phyloP scores from a whole-genome alignment of 2,329 filamentous ascomycete genomes.

The Lasiodiplodia theobromae region DNA sequence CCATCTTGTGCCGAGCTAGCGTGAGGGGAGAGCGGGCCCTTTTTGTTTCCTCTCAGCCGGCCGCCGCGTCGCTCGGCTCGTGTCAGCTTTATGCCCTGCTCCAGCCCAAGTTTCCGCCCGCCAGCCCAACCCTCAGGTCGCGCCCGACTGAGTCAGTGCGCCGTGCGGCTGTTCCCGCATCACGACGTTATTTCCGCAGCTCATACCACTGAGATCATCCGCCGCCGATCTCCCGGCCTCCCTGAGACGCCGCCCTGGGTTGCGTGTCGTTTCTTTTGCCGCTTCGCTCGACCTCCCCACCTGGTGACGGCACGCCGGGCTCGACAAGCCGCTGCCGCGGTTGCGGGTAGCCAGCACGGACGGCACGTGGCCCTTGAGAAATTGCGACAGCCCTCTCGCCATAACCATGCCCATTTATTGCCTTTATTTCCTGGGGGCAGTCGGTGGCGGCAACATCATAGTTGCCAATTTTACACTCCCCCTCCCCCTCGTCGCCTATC shows the following conservation, averaged over 20 bases:
- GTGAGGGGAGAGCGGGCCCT: not conserved
- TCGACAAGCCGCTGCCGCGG: conserved; percentile 9
- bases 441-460: not conserved
- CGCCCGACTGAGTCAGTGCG: conserved; percentile 18
- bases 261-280: not conserved
- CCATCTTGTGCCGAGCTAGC: not conserved
- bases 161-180: conserved; percentile 23
- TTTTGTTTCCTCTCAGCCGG: not conserved
- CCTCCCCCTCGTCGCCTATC: not conserved
- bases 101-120: conserved; percentile 6
- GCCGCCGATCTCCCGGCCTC: conserved; percentile 7
- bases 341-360: conserved; percentile 1
- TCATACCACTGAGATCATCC: conserved; percentile 7
- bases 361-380: conserved; percentile 12
- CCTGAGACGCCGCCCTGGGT: not conserved
- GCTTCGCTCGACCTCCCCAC: not conserved
- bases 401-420: not conserved
- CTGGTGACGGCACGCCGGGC: conserved; percentile 16
- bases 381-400: conserved; percentile 15
- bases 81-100: conserved; percentile 12
- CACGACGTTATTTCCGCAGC: conserved; percentile 20
- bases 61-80: not conserved
- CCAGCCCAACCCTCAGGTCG: conserved; percentile 13
- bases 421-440: not conserved
- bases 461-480: not conserved